phyloP scores from a whole-genome alignment of 257 asterid genomes.

The Primulina huaijiensis region DNA sequence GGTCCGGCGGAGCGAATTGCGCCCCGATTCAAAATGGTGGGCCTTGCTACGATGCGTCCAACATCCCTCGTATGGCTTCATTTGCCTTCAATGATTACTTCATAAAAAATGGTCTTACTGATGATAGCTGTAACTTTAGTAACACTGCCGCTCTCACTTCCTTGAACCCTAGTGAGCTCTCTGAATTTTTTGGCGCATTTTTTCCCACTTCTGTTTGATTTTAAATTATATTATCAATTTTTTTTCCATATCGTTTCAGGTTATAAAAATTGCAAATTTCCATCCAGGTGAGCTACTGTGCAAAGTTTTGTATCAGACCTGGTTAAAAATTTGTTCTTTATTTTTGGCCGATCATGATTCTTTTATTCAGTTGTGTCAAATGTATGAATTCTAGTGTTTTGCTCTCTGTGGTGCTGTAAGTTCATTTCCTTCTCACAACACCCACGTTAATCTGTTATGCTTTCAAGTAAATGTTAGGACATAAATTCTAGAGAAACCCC shows the following conservation, averaged over 20 bases:
- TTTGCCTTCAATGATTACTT: conserved; percentile 77
- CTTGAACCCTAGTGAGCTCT: conserved; percentile 70
- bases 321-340: not conserved
- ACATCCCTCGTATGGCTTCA: conserved; percentile 71
- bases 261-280: conserved; percentile 58
- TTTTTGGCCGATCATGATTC: no score
- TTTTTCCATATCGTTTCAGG: conserved; percentile 42
- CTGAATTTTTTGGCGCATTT: not conserved
- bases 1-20: conserved; percentile 75
- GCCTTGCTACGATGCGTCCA: conserved; percentile 74
- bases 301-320: not conserved
- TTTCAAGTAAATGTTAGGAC: not conserved
- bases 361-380: no score
- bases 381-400: no score
- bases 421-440: no score
- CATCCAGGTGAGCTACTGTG: conserved; percentile 55
- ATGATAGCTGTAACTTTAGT: conserved; percentile 58
- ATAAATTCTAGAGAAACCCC: not conserved
- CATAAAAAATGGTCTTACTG: conserved; percentile 45
- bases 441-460: not conserved
- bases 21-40: conserved; percentile 71
- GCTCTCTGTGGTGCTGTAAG: no score
- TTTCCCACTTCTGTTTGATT: not conserved
- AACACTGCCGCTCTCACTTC: conserved; percentile 73
- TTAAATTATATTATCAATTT: not conserved